Conservation (phyloP, 2,329 filamentous ascomycete genomes). For the Didymella segeticola region DNA sequence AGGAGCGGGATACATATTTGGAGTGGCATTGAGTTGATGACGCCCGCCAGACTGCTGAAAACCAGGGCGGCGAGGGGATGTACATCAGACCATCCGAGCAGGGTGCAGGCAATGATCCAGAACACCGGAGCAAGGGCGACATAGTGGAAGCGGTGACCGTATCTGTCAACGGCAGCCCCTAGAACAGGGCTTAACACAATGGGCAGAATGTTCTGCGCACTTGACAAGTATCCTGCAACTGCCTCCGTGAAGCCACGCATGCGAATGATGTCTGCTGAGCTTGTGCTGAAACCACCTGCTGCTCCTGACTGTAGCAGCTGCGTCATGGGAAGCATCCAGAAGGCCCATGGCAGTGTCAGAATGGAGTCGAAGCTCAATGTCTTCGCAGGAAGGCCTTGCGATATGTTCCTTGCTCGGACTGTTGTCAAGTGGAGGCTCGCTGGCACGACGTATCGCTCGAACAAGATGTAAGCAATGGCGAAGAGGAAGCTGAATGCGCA, state of each 20-base stretch:
- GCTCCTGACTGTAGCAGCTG: constrained; percentile 2
- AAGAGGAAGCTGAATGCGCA: background rate
- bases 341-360: background rate
- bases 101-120: constrained; percentile 1
- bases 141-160: constrained; percentile 5
- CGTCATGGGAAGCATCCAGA: constrained; percentile 2
- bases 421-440: background rate
- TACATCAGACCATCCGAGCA: background rate
- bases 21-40: constrained; percentile 3
- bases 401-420: background rate
- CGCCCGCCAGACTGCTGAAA: constrained; percentile 2
- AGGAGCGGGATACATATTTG: constrained; percentile 4
- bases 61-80: constrained; percentile 1
- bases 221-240: constrained; percentile 2
- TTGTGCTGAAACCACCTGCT: constrained; percentile 4
- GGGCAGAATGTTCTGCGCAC: background rate
- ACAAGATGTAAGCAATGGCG: background rate
- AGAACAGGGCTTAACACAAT: background rate
- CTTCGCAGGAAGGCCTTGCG: background rate
- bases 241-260: constrained; percentile 5
- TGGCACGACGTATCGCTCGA: constrained; percentile 2
- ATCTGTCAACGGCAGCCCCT: background rate
- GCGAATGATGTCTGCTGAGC: constrained; percentile 8
- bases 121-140: constrained; percentile 4
- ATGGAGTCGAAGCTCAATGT: background rate